Conservation (phyloP, 352 stramenopile genomes). For the Phytophthora syringae region DNA sequence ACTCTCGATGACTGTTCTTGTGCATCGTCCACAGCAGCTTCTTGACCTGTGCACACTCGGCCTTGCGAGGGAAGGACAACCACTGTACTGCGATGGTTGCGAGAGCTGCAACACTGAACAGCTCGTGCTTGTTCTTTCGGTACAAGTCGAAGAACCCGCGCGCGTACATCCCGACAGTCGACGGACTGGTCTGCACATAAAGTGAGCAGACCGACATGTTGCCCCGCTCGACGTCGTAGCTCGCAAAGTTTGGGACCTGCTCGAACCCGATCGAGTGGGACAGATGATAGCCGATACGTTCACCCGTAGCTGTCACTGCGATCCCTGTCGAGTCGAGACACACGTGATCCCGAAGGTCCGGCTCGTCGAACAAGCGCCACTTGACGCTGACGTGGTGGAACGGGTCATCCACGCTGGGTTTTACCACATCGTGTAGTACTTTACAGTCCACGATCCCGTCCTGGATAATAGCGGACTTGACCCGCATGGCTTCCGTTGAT, state of each 20-base stretch:
- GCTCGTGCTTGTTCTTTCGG: conserved; percentile 5
- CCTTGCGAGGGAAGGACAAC: conserved; percentile 24
- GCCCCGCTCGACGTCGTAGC: conserved; percentile 16
- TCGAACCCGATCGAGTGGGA: conserved; percentile 42
- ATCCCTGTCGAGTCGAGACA: conserved; percentile 49
- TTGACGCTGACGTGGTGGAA: conserved; percentile 47
- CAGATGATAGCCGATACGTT: conserved; percentile 54
- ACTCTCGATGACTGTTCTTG: conserved; percentile 15
- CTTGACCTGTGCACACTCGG: conserved; percentile 37
- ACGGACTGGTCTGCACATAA: conserved; percentile 18
- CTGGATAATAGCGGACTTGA: conserved; percentile 42
- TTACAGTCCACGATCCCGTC: conserved; percentile 44
- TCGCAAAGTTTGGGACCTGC: conserved; percentile 20
- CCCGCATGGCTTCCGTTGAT: conserved; percentile 34
- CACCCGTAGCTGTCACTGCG: conserved; percentile 18
- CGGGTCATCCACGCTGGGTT: conserved; percentile 28
- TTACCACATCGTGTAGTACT: conserved; percentile 23
- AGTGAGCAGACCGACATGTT: conserved; percentile 33
- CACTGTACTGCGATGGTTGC: conserved; percentile 17
- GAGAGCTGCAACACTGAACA: conserved; percentile 24
- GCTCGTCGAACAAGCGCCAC: conserved; percentile 32
- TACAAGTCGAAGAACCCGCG: conserved; percentile 43
- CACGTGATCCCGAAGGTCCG: conserved; percentile 44
- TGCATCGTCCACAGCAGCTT: conserved; percentile 34
- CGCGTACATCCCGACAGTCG: conserved; percentile 20